Evolutionary conservation across 345 rosid species (phyloP).

Genomic region (Gossypium herbaceum): DNA sequence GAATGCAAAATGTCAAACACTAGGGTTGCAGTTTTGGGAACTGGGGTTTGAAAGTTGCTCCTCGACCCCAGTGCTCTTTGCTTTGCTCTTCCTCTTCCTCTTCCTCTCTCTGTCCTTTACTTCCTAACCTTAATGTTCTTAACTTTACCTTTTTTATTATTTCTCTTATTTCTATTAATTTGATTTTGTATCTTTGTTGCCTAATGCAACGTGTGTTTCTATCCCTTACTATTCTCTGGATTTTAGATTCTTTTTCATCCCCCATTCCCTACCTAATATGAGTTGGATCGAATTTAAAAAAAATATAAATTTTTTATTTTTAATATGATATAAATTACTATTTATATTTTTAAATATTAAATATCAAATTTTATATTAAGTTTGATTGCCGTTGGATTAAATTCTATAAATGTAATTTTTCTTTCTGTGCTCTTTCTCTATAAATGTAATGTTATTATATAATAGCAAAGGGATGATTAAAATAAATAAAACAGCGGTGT

Average conservation of each 20-base stretch:
- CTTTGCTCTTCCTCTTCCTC: conserved; percentile 15
- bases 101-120: conserved; percentile 20
- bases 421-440: background rate
- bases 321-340: too few relatives aligned
- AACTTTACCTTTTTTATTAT: background rate
- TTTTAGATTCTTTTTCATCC: conserved; percentile 8
- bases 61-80: conserved; percentile 21
- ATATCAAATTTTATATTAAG: too few relatives aligned
- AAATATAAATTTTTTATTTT: too few relatives aligned
- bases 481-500: background rate
- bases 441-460: background rate
- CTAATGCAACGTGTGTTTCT: background rate
- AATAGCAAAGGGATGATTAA: background rate
- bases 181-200: conserved; percentile 11
- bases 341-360: too few relatives aligned
- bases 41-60: conserved; percentile 41
- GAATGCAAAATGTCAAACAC: conserved; percentile 83
- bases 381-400: too few relatives aligned
- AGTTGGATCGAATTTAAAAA: too few relatives aligned
- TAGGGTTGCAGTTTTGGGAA: conserved; percentile 56
- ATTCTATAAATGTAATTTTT: too few relatives aligned
- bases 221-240: background rate
- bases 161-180: background rate
- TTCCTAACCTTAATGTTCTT: conserved; percentile 14
- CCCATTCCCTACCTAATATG: background rate